These are phyloP conservation scores for Euphrasia arctica DNA, from an alignment of 305 asterid species.

Conservation along the genomic window DNA sequence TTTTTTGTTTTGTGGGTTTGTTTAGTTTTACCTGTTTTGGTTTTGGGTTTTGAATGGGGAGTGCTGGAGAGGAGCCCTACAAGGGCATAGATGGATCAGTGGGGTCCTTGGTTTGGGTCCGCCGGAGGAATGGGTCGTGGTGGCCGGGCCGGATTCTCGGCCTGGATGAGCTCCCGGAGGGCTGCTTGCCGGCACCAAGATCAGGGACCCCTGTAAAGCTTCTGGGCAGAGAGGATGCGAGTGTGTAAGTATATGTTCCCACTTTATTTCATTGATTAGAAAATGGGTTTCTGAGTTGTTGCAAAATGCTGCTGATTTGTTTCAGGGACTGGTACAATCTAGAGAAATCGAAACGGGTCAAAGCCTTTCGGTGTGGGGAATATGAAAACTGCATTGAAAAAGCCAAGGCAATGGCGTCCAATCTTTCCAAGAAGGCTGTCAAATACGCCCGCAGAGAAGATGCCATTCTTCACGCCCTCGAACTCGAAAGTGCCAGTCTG, in stretches of 20 bases:
- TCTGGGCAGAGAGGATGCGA: slow-evolving; percentile 85
- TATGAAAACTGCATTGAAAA: slow-evolving; percentile 75
- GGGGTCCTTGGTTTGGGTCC: slow-evolving; percentile 94
- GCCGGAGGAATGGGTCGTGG: slow-evolving; percentile 90
- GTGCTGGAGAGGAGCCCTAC: slow-evolving; percentile 46
- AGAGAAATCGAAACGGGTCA: slow-evolving; percentile 84
- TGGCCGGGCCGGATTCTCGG: slow-evolving; percentile 91
- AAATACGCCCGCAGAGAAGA: slow-evolving; percentile 88
- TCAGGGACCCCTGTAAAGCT: slow-evolving; percentile 89
- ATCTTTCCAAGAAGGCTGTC: slow-evolving; percentile 52
- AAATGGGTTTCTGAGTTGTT: slow-evolving; percentile 16
- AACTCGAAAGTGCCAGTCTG: slow-evolving; percentile 62
- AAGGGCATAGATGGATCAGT: slow-evolving; percentile 62
- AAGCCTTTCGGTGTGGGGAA: slow-evolving; percentile 89
- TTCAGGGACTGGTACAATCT: slow-evolving; percentile 96
- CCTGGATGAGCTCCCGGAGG: slow-evolving; percentile 66
- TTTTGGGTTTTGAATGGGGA: slow-evolving; percentile 52
- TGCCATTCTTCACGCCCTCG: slow-evolving; percentile 87
- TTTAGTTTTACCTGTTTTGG: slow-evolving; percentile 21
- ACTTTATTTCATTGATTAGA: slow-evolving; percentile 15
- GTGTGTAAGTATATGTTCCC: slow-evolving; percentile 42
- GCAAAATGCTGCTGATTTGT: slow-evolving; percentile 18
- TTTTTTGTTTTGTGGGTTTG: slow-evolving; percentile 21
- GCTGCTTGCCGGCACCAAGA: slow-evolving; percentile 55
- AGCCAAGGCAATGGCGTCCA: slow-evolving; percentile 62